Evolutionary conservation across 768 basidiomycete species (phyloP).

Genomic region (Lentinula sp.): DNA sequence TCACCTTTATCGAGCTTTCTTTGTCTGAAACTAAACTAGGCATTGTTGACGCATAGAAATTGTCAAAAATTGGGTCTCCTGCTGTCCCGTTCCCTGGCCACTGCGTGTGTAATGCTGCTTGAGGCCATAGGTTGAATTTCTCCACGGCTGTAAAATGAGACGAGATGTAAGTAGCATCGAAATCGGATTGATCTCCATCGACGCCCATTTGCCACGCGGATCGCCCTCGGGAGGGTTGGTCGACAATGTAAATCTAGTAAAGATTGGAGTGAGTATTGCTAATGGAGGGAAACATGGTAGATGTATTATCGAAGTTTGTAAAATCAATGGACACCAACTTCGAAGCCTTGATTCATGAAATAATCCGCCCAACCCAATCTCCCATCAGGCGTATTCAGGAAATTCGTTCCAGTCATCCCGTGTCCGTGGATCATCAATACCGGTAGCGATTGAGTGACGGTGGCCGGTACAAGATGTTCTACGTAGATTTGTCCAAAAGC

Average conservation of each 20-base stretch:
- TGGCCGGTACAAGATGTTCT: constrained; percentile 38
- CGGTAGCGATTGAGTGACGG: constrained; percentile 31
- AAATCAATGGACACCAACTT: constrained; percentile 22
- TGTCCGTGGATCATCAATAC: constrained; percentile 44
- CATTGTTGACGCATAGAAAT: constrained; percentile 21
- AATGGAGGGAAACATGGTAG: background rate
- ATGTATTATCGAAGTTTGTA: background rate
- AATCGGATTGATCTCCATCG: constrained; percentile 18
- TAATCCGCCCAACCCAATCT: constrained; percentile 53
- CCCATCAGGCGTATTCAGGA: constrained; percentile 49
- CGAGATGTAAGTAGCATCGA: constrained; percentile 18
- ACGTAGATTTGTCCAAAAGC: constrained; percentile 45
- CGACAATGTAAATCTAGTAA: constrained; percentile 31
- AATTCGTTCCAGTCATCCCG: constrained; percentile 47
- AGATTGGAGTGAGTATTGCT: background rate
- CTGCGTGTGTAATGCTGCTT: constrained; percentile 25
- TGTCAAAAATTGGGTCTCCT: constrained; percentile 24
- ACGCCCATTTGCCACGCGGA: constrained; percentile 27
- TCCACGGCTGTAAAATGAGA: constrained; percentile 27
- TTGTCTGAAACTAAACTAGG: constrained; percentile 15
- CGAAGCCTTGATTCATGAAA: constrained; percentile 43
- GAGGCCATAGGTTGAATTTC: constrained; percentile 26
- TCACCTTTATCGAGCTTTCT: constrained; percentile 21
- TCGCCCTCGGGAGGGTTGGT: constrained; percentile 29
- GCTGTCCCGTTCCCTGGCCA: constrained; percentile 25